A percentile compares a stretch with the other conserved stretches of the same genome.
Conservation (phyloP, 495 filamentous ascomycete genomes). For the Aspergillus bertholletiae region DNA sequence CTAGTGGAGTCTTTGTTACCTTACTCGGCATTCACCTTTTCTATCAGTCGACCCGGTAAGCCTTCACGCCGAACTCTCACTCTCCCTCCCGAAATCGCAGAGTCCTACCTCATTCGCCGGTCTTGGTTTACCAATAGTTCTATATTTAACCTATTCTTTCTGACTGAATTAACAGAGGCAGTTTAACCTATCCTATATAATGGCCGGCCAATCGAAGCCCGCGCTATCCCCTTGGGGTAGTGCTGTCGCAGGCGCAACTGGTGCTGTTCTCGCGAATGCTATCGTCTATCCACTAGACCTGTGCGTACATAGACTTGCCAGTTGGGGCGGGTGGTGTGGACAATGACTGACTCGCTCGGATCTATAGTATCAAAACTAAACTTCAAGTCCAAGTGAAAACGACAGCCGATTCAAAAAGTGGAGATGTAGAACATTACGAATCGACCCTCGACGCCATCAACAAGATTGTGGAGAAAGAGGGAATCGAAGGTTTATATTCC, state of each 20-base stretch:
- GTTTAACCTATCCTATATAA: conserved; percentile 29
- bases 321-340: background rate
- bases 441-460: conserved; percentile 83
- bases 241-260: conserved; percentile 88
- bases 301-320: conserved; percentile 49
- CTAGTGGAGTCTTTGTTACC: too few relatives aligned
- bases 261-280: conserved; percentile 92
- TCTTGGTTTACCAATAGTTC: background rate
- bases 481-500: conserved; percentile 77
- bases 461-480: conserved; percentile 82
- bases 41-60: background rate
- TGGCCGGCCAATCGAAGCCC: conserved; percentile 81
- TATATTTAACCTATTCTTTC: background rate
- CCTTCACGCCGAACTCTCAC: background rate
- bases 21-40: background rate
- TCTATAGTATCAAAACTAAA: conserved; percentile 83
- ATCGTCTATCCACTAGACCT: conserved; percentile 96
- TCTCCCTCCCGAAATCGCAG: background rate
- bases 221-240: conserved; percentile 88
- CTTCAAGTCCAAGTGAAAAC: conserved; percentile 92
- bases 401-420: conserved; percentile 22
- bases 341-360: conserved; percentile 8
- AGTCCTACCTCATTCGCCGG: background rate
- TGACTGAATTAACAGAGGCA: background rate
- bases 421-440: conserved; percentile 66